Base-by-base conservation (phyloP, 2,329 filamentous ascomycete genomes). In the Phialophora macrospora region DNA sequence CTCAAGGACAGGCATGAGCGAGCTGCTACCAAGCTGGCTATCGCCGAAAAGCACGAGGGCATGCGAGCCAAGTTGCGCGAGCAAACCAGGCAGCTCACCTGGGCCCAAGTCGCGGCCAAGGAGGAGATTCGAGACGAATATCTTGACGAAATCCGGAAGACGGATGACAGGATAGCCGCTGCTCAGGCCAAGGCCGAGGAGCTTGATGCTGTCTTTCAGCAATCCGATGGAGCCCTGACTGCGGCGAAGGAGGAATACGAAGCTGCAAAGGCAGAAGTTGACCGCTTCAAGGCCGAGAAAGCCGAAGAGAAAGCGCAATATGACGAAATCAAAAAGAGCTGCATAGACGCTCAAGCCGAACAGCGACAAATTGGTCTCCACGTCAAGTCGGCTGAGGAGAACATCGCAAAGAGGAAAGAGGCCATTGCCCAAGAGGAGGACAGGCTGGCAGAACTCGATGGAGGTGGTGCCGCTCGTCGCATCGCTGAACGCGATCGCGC, bases 61-160 rank as follows among this genome's bases (percentile, higher is more conserved):
- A 83, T 96, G 71, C 84, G 87, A 41, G 80, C 83, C 22, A 87
- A 86, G 64, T 83, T 87, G 55, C 82, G 82, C 38, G 81, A 85
- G 26, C 81, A 90, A 52, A 80, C 83, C 51, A 82, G 85, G 20
- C 90, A 96, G 78, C 81, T 92, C 68, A 88, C 90, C n/a, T 99
- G 95, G 95, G 86, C 88, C 26, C 91, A 96, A 74, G 93, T 98
- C 1, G 85, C 88, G 56, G 88, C 92, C 63, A 84, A 91, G 75
- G 94, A 98, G 77, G 79, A 77, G 74, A 72, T 73, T 34, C 73
- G 77, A 30, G 76, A 78, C 55, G 68, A 70, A 17, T 72, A 85
- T 14, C 73, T 73, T 34, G 63, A 72, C 8, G 74, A 79, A 60
- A 68, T 82, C 44, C 68, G 63, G 5, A 72, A 74, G 41, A 73